Evolutionary conservation across 75 land plant genomes (phyloP), one percentile per base, ranked within the genome.

Genomic region (Pseudotsuga menziesii): DNA sequence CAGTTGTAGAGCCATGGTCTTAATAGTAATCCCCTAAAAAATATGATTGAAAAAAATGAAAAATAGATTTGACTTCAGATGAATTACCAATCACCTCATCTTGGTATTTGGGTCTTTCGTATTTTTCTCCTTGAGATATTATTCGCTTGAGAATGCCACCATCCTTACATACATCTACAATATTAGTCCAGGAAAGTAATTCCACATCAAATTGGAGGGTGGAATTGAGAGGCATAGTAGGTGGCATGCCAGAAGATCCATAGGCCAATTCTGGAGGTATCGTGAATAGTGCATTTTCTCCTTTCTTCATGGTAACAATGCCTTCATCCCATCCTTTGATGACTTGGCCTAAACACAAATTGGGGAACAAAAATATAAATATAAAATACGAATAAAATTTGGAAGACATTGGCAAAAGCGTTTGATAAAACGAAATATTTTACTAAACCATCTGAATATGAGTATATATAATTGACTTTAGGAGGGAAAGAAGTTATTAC

Each of bases 141-240:
- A 80, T 66, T 76, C 83, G 86, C 81, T 86, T 88, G 52, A 86
- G 39, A 13, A 88, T 78, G 11, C 88, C 85, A 75, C 90, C 90
- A 85, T 85, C 90, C 41, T 82, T 78, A 70, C 85, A 86, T n/a
- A 88, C 79, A 72, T 86, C 85, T 22, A 86, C 87, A 20, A 88
- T 83, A 60, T 84, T 90, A 20, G 82, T 78, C 98, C 98, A 92
- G 5, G 95, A 94, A 9, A 90, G 77, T 39, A 94, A 64, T 77
- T 94, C 98, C 36, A 92, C 91, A 66, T 94, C 93, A 75, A 90
- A 90, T 58, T 86, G 82, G 2, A 94, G 88, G 57, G 98, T 92
- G 9, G 98, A 83, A 77, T 86, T 89, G 3, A 87, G 87, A 75
- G 98, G 93, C 60, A 94, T 87, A 26, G 85, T 76, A 23, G 95